Evolutionary conservation across 148 eudicot species (phyloP).

Genomic region (Diospyros kaki): DNA sequence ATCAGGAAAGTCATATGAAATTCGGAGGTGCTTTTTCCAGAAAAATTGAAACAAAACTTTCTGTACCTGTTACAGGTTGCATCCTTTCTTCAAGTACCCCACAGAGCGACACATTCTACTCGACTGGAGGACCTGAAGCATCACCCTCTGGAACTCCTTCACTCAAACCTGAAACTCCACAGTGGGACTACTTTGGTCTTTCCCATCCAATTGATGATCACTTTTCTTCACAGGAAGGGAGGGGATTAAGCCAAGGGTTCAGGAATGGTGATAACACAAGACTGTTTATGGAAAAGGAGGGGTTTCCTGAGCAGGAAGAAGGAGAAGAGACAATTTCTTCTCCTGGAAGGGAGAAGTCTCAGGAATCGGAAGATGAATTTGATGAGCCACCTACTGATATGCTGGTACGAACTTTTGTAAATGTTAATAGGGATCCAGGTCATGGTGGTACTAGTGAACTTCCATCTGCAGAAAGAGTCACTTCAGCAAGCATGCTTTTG

Average conservation of each 20-base stretch:
- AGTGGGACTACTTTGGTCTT: constrained; percentile 96
- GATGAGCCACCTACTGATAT: constrained; percentile 73
- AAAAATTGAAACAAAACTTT: constrained; percentile 77
- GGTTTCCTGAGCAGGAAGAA: constrained; percentile 41
- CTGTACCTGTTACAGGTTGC: constrained; percentile 44
- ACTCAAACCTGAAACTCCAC: constrained; percentile 37
- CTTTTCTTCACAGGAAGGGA: constrained; percentile 46
- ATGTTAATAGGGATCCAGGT: constrained; percentile 57
- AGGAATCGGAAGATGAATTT: constrained; percentile 78
- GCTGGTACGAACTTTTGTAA: constrained; percentile 77
- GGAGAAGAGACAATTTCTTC: constrained; percentile 38
- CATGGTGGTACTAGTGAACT: constrained; percentile 26
- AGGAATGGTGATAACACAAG: constrained; percentile 29
- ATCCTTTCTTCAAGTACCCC: constrained; percentile 48
- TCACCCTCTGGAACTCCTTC: constrained; percentile 36
- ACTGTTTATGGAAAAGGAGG: constrained; percentile 36
- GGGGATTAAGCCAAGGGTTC: constrained; percentile 31
- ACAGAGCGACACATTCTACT: constrained; percentile 39
- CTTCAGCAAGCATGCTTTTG: constrained; percentile 31
- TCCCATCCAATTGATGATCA: constrained; percentile 67
- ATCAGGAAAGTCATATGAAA: constrained; percentile 70
- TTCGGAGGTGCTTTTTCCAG: constrained; percentile 49
- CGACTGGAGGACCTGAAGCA: constrained; percentile 42
- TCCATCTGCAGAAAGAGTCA: constrained; percentile 28
- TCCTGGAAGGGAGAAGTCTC: constrained; percentile 34